phyloP scores from a whole-genome alignment of 2,329 filamentous ascomycete genomes.

The Fusarium sp. region DNA sequence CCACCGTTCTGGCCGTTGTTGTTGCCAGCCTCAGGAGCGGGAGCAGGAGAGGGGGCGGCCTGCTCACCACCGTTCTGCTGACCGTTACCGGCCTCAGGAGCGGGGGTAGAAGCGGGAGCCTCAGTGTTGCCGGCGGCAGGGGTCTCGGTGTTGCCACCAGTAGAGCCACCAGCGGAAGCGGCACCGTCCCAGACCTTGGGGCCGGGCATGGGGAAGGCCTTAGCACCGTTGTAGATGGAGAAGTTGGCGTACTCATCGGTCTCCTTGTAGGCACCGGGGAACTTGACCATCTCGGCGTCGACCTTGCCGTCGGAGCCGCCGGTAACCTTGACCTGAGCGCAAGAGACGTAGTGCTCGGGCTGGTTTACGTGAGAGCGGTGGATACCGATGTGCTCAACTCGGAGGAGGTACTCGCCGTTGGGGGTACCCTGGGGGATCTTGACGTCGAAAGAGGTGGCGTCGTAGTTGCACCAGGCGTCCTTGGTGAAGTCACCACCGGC shows the following conservation, averaged over 20 bases:
- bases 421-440: slow-evolving; percentile 22
- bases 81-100: neutral
- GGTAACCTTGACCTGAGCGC: slow-evolving; percentile 22
- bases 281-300: slow-evolving; percentile 25
- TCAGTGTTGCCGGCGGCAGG: slow-evolving; percentile 4
- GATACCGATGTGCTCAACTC: slow-evolving; percentile 23
- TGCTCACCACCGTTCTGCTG: neutral
- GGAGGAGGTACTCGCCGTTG: slow-evolving; percentile 27
- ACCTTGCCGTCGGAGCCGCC: slow-evolving; percentile 17
- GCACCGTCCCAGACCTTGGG: slow-evolving; percentile 16
- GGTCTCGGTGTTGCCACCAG: neutral
- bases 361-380: slow-evolving; percentile 27
- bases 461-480: slow-evolving; percentile 31
- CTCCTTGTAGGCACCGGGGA: slow-evolving; percentile 24
- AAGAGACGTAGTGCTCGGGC: slow-evolving; percentile 28
- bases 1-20: slow-evolving; percentile 2
- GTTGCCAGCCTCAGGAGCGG: neutral
- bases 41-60: neutral
- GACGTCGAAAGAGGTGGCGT: slow-evolving; percentile 11
- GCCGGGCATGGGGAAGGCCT: slow-evolving; percentile 21
- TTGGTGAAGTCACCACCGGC: slow-evolving; percentile 22
- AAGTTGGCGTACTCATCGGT: slow-evolving; percentile 23
- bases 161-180: neutral
- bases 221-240: slow-evolving; percentile 25
- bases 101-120: neutral